These are phyloP conservation scores for Botryococcus braunii DNA, from an alignment of 163 green algal genomes.

Conservation along the genomic window DNA sequence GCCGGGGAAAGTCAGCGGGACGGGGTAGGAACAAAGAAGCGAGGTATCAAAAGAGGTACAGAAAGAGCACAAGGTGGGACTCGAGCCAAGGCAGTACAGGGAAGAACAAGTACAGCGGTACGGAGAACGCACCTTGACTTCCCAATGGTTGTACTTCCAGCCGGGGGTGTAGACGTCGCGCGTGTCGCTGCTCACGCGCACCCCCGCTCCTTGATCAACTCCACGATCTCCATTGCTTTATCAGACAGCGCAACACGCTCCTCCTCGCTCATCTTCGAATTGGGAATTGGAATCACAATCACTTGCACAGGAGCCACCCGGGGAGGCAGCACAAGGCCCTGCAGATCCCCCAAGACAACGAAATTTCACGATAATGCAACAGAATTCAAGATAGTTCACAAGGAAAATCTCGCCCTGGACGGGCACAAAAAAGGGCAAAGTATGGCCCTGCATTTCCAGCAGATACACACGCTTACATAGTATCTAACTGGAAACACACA, in stretches of 20 bases:
- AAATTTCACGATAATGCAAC: not conserved
- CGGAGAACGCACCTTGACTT: conserved; percentile 81
- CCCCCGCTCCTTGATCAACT: conserved; percentile 36
- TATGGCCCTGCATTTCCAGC: too few relatives aligned
- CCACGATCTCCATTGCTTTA: conserved; percentile 27
- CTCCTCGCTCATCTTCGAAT: conserved; percentile 51
- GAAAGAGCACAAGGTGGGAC: too few relatives aligned
- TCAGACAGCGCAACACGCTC: conserved; percentile 12
- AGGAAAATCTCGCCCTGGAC: too few relatives aligned
- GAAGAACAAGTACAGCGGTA: too few relatives aligned
- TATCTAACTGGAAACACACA: too few relatives aligned
- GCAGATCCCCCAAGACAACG: not conserved
- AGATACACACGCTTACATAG: too few relatives aligned
- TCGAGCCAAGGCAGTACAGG: too few relatives aligned
- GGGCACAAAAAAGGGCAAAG: too few relatives aligned
- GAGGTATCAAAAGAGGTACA: too few relatives aligned
- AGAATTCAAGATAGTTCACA: too few relatives aligned
- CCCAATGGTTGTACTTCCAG: conserved; percentile 99
- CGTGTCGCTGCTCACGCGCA: conserved; percentile 71
- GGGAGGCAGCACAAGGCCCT: conserved; percentile 88
- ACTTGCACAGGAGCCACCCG: conserved; percentile 68
- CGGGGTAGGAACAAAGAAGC: too few relatives aligned
- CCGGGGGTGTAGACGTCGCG: conserved; percentile 94
- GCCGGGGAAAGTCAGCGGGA: too few relatives aligned
- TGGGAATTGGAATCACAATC: conserved; percentile 91